A percentile compares a stretch with the other conserved stretches of the same genome.
Conservation (phyloP, 495 filamentous ascomycete genomes). For the Lasiosphaeriaceae sp. region DNA sequence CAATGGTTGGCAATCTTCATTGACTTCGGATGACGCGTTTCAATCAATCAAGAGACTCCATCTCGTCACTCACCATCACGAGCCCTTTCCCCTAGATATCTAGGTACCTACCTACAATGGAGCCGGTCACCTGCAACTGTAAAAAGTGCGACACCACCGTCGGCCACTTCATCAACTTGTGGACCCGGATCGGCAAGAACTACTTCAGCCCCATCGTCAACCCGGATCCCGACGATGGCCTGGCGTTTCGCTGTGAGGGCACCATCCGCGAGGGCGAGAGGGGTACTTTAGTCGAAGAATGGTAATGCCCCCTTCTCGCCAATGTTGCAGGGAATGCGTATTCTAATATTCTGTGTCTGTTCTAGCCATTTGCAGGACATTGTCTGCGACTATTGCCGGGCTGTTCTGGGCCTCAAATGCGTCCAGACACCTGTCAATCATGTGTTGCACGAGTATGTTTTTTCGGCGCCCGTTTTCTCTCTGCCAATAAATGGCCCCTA, state of each 20-base stretch:
- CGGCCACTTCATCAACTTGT: slow-evolving; percentile 38
- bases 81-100: no score
- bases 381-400: slow-evolving; percentile 24
- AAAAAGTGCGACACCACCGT: slow-evolving; percentile 32
- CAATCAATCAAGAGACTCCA: no score
- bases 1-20: background rate
- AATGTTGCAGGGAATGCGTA: background rate
- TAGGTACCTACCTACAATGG: no score
- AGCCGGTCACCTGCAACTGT: slow-evolving; percentile 34
- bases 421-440: slow-evolving; percentile 31
- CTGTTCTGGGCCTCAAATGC: slow-evolving; percentile 27
- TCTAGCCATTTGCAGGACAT: slow-evolving; percentile 29
- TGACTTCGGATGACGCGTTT: slow-evolving; percentile 1
- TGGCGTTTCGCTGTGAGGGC: slow-evolving; percentile 15
- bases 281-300: slow-evolving; percentile 30
- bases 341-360: background rate
- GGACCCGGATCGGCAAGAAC: slow-evolving; percentile 40
- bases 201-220: slow-evolving; percentile 39
- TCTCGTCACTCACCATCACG: no score
- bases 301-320: slow-evolving; percentile 19
- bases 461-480: background rate
- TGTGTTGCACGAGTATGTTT: slow-evolving; percentile 32
- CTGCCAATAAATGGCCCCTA: background rate
- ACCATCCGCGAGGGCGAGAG: slow-evolving; percentile 21
- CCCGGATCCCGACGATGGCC: slow-evolving; percentile 5